These are phyloP conservation scores for Acephala macrosclerotiorum DNA, from an alignment of 2,329 filamentous ascomycete species.

Conservation along the genomic window DNA sequence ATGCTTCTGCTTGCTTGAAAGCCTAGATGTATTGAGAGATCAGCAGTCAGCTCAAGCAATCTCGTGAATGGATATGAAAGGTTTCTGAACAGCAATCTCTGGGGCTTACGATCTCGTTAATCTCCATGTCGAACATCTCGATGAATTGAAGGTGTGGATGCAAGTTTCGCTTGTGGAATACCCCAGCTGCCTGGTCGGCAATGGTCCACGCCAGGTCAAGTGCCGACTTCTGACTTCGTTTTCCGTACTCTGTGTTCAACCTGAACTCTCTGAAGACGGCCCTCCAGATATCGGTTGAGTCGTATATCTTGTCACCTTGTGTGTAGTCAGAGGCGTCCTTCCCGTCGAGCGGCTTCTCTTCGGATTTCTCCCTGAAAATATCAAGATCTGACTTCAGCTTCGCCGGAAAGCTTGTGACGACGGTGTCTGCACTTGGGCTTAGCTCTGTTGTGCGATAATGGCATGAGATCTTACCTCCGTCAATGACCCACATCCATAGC, in stretches of 20 bases:
- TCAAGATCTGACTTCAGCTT: constrained; percentile 14
- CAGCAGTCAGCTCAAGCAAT: no score
- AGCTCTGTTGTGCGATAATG: neutral
- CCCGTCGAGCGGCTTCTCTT: neutral
- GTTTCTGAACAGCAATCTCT: no score
- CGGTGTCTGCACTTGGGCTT: constrained; percentile 7
- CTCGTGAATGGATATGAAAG: no score
- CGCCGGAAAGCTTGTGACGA: constrained; percentile 16
- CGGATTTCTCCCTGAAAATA: neutral
- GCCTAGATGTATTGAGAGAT: neutral
- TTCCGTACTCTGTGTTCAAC: constrained; percentile 10
- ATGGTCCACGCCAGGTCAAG: constrained; percentile 18
- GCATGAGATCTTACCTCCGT: neutral
- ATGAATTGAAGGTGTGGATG: constrained; percentile 21
- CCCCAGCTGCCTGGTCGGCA: constrained; percentile 11
- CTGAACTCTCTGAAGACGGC: constrained; percentile 16
- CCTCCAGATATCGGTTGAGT: constrained; percentile 18
- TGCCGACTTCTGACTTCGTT: constrained; percentile 7
- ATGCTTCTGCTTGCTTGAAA: constrained; percentile 5
- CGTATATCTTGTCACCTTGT: constrained; percentile 12
- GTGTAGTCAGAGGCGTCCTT: constrained; percentile 3
- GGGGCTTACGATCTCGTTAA: constrained; percentile 17
- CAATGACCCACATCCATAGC: constrained; percentile 13
- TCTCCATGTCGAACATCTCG: constrained; percentile 25
- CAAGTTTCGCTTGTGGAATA: constrained; percentile 22